Evolutionary conservation across 352 stramenopile species (phyloP).

Genomic region (Phytophthora sansomeana): DNA sequence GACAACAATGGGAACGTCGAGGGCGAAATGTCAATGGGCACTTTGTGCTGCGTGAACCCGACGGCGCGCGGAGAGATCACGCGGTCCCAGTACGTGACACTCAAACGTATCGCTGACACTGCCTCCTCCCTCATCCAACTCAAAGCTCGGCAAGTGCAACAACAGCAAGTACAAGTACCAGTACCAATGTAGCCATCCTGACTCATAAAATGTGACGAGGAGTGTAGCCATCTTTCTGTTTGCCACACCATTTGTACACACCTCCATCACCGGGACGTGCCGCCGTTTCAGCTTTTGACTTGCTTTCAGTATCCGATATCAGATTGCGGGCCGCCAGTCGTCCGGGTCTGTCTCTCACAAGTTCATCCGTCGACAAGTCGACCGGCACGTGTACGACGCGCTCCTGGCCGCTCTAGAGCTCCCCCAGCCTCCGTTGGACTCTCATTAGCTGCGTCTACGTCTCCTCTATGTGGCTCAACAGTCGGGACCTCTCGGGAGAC

Average conservation of each 20-base stretch:
- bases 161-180: background rate
- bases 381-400: constrained; percentile 1
- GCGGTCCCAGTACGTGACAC: constrained; percentile 55
- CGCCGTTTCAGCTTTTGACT: constrained; percentile 1
- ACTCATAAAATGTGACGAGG: background rate
- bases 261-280: constrained; percentile 19
- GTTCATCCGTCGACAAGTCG: background rate
- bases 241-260: background rate
- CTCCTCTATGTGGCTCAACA: constrained; percentile 48
- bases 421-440: background rate
- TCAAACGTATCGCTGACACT: no score
- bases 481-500: constrained; percentile 35
- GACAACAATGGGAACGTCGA: no score
- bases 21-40: constrained; percentile 50
- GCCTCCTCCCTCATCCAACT: no score
- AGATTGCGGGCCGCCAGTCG: background rate
- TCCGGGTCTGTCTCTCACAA: constrained; percentile 1
- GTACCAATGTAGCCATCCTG: background rate
- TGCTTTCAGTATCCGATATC: constrained; percentile 20
- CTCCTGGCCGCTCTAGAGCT: constrained; percentile 3
- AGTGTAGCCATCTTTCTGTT: background rate
- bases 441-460: constrained; percentile 9
- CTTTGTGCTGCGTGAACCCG: constrained; percentile 58
- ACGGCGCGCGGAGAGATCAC: constrained; percentile 49
- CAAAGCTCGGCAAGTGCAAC: background rate